Percentiles rank a stretch among this genome's conserved stretches.
phyloP scores from a whole-genome alignment of 2,329 filamentous ascomycete genomes.

The Fusarium tupiense region DNA sequence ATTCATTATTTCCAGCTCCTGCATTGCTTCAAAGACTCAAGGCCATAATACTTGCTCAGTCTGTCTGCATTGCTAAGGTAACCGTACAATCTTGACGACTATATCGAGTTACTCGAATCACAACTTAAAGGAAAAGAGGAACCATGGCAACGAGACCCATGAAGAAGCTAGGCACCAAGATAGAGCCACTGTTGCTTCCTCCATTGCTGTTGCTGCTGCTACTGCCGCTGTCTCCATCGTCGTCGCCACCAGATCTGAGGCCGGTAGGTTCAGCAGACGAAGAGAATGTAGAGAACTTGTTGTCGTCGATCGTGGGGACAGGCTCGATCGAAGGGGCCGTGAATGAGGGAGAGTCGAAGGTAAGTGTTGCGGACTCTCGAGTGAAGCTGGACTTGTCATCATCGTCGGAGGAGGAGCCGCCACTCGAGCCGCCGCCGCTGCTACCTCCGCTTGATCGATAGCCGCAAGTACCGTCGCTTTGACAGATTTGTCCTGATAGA shows the following conservation, averaged over 20 bases:
- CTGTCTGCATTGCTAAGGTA: too few relatives aligned
- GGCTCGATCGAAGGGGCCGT: constrained; percentile 30
- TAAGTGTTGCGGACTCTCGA: constrained; percentile 3
- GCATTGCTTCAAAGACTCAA: background rate
- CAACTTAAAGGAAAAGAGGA: constrained; percentile 41
- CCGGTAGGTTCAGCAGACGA: constrained; percentile 19
- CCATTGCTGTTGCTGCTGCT: background rate
- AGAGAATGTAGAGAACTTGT: constrained; percentile 8
- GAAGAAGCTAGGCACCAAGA: constrained; percentile 34
- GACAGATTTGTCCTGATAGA: constrained; percentile 39
- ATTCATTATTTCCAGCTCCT: constrained; percentile 18
- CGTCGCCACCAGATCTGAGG: constrained; percentile 25
- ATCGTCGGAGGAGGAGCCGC: constrained; percentile 12
- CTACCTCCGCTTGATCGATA: constrained; percentile 15
- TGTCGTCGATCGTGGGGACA: constrained; percentile 11
- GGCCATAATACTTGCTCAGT: background rate
- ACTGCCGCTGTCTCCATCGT: constrained; percentile 1
- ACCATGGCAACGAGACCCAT: constrained; percentile 38
- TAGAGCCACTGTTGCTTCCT: constrained; percentile 17
- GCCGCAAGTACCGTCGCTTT: constrained; percentile 25
- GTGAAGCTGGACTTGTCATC: constrained; percentile 11
- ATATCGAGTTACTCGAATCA: background rate
- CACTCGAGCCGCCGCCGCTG: constrained; percentile 15
- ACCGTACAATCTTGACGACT: background rate
- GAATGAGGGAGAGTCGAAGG: constrained; percentile 20